Percentiles rank a stretch among this genome's conserved stretches.
These are phyloP conservation scores for Biancaea sappan DNA, from an alignment of 306 rosid genomes.

Conservation along the genomic window DNA sequence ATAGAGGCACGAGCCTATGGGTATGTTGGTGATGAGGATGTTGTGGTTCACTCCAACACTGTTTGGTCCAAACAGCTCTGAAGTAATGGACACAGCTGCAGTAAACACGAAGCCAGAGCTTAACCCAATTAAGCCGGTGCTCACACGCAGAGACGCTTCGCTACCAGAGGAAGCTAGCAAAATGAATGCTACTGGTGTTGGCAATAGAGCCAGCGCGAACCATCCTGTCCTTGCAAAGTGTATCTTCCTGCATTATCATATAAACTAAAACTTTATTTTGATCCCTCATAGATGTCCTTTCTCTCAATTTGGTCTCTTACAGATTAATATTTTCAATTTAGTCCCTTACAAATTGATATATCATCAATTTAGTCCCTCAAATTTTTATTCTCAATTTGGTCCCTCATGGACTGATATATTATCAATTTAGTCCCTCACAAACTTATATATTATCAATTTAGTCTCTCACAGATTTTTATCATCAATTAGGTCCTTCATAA, in stretches of 20 bases:
- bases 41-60: conserved; percentile 58
- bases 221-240: conserved; percentile 61
- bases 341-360: no score
- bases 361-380: no score
- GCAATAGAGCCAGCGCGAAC: conserved; percentile 50
- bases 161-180: conserved; percentile 43
- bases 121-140: conserved; percentile 48
- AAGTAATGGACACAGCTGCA: conserved; percentile 50
- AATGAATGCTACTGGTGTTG: conserved; percentile 53
- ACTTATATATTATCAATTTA: no score
- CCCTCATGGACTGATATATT: no score
- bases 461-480: no score
- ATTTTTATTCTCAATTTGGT: no score
- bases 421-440: no score
- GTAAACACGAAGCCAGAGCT: conserved; percentile 58
- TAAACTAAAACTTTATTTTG: no score
- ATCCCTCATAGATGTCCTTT: no score
- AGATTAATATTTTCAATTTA: no score
- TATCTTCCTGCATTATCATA: conserved; percentile 48
- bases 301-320: no score
- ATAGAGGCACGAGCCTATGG: conserved; percentile 50
- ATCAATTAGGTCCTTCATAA: no score
- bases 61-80: conserved; percentile 58
- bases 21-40: conserved; percentile 61
- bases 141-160: conserved; percentile 28